phyloP scores from a whole-genome alignment of 2,329 filamentous ascomycete species.

The Alternaria conjuncta region DNA sequence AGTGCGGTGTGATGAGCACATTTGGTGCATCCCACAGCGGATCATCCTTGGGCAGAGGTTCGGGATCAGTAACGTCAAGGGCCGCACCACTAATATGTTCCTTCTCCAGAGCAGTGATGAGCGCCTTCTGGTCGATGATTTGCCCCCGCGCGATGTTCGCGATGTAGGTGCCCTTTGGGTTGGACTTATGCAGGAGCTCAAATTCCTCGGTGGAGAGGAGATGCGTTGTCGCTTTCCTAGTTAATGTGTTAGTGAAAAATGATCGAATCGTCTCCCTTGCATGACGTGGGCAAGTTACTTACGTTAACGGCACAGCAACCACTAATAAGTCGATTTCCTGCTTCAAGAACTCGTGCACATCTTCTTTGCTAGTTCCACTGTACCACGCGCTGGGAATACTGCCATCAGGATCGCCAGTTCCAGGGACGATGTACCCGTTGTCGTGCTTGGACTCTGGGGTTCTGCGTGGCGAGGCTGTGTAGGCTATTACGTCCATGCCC shows the following conservation, averaged over 20 bases:
- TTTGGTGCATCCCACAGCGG: slow-evolving; percentile 74
- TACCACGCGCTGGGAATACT: slow-evolving; percentile 63
- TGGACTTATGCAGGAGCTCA: slow-evolving; percentile 56
- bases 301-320: slow-evolving; percentile 64
- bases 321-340: slow-evolving; percentile 65
- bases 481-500: slow-evolving; percentile 76
- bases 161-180: slow-evolving; percentile 62
- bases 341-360: slow-evolving; percentile 60
- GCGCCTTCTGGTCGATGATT: slow-evolving; percentile 66
- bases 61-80: slow-evolving; percentile 80
- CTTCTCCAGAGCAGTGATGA: slow-evolving; percentile 67
- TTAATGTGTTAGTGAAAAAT: neutral
- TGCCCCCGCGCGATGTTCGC: slow-evolving; percentile 74
- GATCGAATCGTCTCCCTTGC: neutral
- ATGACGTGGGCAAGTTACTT: slow-evolving; percentile 15
- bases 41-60: slow-evolving; percentile 73
- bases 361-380: slow-evolving; percentile 59
- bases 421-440: slow-evolving; percentile 69
- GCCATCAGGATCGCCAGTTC: slow-evolving; percentile 67
- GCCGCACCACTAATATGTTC: slow-evolving; percentile 70
- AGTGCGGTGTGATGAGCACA: slow-evolving; percentile 71
- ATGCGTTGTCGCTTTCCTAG: slow-evolving; percentile 56
- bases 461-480: slow-evolving; percentile 72
- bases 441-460: slow-evolving; percentile 71
- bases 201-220: slow-evolving; percentile 64